Evolutionary conservation across 2,329 filamentous ascomycete species (phyloP).

Genomic region (Periconia digitata): DNA sequence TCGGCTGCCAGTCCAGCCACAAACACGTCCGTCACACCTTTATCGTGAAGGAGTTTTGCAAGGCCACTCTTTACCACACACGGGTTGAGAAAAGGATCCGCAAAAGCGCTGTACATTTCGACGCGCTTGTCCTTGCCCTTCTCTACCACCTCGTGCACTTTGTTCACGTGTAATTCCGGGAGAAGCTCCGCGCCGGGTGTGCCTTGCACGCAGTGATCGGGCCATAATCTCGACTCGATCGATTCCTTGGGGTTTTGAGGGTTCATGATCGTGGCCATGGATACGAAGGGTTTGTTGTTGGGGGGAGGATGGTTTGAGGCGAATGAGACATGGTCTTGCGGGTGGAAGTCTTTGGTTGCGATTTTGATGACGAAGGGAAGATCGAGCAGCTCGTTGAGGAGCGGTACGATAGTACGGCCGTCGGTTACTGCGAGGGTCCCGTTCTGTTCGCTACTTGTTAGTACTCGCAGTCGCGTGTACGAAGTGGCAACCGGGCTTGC

Average conservation of each 20-base stretch:
- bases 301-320: slow-evolving; percentile 71
- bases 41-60: slow-evolving; percentile 56
- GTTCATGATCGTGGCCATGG: slow-evolving; percentile 65
- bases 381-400: slow-evolving; percentile 73
- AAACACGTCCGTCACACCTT: slow-evolving; percentile 74
- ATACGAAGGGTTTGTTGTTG: slow-evolving; percentile 68
- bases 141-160: slow-evolving; percentile 67
- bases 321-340: slow-evolving; percentile 81
- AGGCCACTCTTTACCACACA: slow-evolving; percentile 64
- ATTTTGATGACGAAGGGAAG: slow-evolving; percentile 73
- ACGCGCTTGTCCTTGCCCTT: slow-evolving; percentile 76
- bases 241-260: slow-evolving; percentile 63
- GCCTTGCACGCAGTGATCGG: slow-evolving; percentile 80
- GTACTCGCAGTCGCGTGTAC: background rate
- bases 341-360: slow-evolving; percentile 94
- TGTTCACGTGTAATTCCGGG: slow-evolving; percentile 64
- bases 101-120: slow-evolving; percentile 95
- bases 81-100: slow-evolving; percentile 71
- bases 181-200: slow-evolving; percentile 73
- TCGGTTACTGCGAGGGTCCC: slow-evolving; percentile 80
- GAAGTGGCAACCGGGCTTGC: slow-evolving; percentile 32
- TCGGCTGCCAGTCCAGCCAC: slow-evolving; percentile 85
- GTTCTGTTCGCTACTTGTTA: slow-evolving; percentile 53
- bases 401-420: slow-evolving; percentile 68
- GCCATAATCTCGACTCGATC: slow-evolving; percentile 78